A percentile compares a stretch with the other conserved stretches of the same genome.
Conservation (phyloP, 495 filamentous ascomycete genomes). For the Evernia prunastri region DNA sequence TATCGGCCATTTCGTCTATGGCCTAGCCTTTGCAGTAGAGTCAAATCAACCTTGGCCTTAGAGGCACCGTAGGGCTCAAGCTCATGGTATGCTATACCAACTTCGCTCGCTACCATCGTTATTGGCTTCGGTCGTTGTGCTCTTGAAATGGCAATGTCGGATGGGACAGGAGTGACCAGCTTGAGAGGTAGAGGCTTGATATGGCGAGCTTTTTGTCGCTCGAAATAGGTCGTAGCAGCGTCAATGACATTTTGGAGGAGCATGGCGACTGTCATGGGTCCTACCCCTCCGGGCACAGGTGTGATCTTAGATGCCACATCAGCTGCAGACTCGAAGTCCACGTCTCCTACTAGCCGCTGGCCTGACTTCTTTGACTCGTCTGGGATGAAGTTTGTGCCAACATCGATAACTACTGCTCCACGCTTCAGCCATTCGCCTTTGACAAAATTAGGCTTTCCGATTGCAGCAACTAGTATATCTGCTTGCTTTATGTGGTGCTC, state of each 20-base stretch:
- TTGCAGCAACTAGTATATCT: constrained; percentile 86
- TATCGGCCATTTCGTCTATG: constrained; percentile 87
- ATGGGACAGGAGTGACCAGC: constrained; percentile 70
- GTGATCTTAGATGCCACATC: constrained; percentile 93
- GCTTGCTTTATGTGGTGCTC: constrained; percentile 69
- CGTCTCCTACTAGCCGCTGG: constrained; percentile 88
- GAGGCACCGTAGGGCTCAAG: constrained; percentile 89
- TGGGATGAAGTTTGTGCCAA: constrained; percentile 94
- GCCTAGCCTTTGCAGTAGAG: constrained; percentile 69
- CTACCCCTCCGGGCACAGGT: constrained; percentile 92
- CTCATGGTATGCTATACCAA: constrained; percentile 80
- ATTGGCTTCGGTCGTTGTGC: constrained; percentile 87
- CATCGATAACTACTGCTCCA: constrained; percentile 91
- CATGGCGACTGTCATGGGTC: constrained; percentile 98
- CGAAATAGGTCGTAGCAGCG: constrained; percentile 71
- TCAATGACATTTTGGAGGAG: constrained; percentile 89
- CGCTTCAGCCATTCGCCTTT: constrained; percentile 94
- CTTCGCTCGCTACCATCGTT: constrained; percentile 71
- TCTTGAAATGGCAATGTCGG: constrained; percentile 87
- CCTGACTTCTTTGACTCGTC: constrained; percentile 93
- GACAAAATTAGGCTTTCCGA: constrained; percentile 79
- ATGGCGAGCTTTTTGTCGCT: constrained; percentile 66
- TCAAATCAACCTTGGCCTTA: constrained; percentile 90
- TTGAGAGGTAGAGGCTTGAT: constrained; percentile 75
- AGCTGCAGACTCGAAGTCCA: constrained; percentile 80